Evolutionary conservation across 345 rosid genomes (phyloP), one percentile per base, ranked within the genome.

Genomic region (Eucalyptus pauciflora): DNA sequence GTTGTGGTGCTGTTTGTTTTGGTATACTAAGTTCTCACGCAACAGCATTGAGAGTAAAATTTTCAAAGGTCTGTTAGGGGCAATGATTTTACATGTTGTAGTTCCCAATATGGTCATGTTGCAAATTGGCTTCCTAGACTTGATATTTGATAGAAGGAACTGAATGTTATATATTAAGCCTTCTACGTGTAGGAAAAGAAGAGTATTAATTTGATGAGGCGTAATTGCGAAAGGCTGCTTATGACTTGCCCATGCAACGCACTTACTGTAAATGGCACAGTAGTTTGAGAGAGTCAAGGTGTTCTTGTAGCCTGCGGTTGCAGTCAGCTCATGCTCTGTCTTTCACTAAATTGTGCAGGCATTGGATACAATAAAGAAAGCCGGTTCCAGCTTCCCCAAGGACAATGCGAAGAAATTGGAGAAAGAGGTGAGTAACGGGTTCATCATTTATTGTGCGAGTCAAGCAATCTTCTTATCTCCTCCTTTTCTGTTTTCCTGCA

Each of bases 351-450:
- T 5, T 86, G 67, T 89, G 83, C 94, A 98, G 98, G 99, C 98
- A 50, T 80, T 98, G 91, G 99, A 98, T 92, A 90, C 95, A 22
- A 89, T 97, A 88, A 98, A 97, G 95, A 97, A 94, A 92, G 94
- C 94, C 6, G 94, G 95, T 86, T 94, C 97, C 29, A 93, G 95
- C 87, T 89, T 97, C 85, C 95, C 99, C 8, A 97, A 97, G 92
- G 99, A 98, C 89, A 95, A 95, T 46, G 94, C 94, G n/a, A 97
- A 96, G 94, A 96, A 95, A 92, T 91, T 97, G 67, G 99, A 98
- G 93, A 97, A 97, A 93, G 99, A 97, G 92, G 99, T 97, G 91
- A 93, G 94, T 91, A 56, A 29, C 52, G 15, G 45, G 37, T 10
- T 48, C 31, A 64, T 29, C 49, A 79, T 83, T 6, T 37, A 7